phyloP scores from a whole-genome alignment of 345 rosid species.

The Cardiospermum halicacabum region DNA sequence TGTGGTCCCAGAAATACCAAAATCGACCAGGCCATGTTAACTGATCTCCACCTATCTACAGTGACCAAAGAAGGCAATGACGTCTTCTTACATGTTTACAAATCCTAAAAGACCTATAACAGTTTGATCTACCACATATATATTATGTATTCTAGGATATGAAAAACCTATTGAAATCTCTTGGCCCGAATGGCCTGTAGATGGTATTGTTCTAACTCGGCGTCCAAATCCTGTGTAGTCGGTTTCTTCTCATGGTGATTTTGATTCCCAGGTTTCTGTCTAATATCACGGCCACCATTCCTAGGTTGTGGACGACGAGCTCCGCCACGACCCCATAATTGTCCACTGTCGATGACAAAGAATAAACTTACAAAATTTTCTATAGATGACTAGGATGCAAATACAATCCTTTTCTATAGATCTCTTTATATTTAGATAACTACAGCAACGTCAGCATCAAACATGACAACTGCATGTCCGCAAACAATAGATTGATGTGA shows the following conservation, averaged over 20 bases:
- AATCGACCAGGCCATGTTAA: neutral
- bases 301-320: slow-evolving; percentile 18
- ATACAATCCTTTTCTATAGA: too few relatives aligned
- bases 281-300: slow-evolving; percentile 18
- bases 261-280: slow-evolving; percentile 20
- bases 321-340: slow-evolving; percentile 16
- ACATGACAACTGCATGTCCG: too few relatives aligned
- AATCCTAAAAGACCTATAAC: neutral
- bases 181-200: slow-evolving; percentile 31
- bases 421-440: too few relatives aligned
- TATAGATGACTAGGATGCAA: too few relatives aligned
- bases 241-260: slow-evolving; percentile 25
- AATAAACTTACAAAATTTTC: neutral
- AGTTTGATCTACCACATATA: too few relatives aligned
- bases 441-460: too few relatives aligned
- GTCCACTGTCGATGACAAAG: slow-evolving; percentile 12
- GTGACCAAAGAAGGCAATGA: neutral
- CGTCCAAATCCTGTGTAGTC: slow-evolving; percentile 57
- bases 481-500: too few relatives aligned
- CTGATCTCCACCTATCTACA: neutral
- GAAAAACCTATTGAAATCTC: slow-evolving; percentile 12
- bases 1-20: neutral
- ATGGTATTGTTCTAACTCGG: slow-evolving; percentile 55
- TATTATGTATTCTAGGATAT: too few relatives aligned
- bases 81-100: neutral